These are phyloP conservation scores for Apiospora marii DNA, from an alignment of 2,329 filamentous ascomycete genomes.

Conservation along the genomic window DNA sequence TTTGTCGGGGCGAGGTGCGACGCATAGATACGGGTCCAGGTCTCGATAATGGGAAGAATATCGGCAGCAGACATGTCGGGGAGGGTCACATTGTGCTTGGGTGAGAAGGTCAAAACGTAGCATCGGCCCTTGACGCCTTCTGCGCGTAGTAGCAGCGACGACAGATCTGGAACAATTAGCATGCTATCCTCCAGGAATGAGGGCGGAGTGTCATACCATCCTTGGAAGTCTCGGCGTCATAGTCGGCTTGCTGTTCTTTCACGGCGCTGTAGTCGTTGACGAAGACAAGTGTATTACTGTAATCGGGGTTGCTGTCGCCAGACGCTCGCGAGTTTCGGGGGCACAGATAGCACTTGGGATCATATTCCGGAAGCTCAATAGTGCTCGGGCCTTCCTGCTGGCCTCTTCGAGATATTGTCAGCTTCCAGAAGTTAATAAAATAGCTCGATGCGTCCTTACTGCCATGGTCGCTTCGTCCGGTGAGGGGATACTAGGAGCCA, in stretches of 20 bases:
- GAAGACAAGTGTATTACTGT: conserved; percentile 89
- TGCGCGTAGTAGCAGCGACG: conserved; percentile 79
- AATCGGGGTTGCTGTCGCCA: conserved; percentile 86
- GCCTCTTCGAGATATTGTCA: conserved; percentile 60
- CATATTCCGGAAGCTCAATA: conserved; percentile 78
- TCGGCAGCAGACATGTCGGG: conserved; percentile 83
- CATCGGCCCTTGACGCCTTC: conserved; percentile 93
- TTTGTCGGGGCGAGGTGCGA: conserved; percentile 78
- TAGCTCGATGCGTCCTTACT: conserved; percentile 66
- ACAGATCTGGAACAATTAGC: conserved; percentile 62
- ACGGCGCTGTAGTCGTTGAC: conserved; percentile 98
- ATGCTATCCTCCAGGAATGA: background rate
- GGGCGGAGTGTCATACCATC: conserved; percentile 41
- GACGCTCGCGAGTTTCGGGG: conserved; percentile 89
- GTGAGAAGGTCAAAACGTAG: conserved; percentile 95
- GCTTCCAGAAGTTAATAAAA: background rate
- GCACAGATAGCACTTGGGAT: conserved; percentile 91
- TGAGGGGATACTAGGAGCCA: conserved; percentile 97
- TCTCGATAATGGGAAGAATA: conserved; percentile 84
- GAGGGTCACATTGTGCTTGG: conserved; percentile 88
- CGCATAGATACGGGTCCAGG: conserved; percentile 91
- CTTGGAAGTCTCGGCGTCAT: conserved; percentile 55
- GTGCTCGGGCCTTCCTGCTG: conserved; percentile 77
- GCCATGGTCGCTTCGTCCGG: conserved; percentile 96
- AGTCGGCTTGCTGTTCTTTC: conserved; percentile 89